A percentile compares a stretch with the other conserved stretches of the same genome.
phyloP scores from a whole-genome alignment of 768 basidiomycete species.

The Leccinum rimulosum region DNA sequence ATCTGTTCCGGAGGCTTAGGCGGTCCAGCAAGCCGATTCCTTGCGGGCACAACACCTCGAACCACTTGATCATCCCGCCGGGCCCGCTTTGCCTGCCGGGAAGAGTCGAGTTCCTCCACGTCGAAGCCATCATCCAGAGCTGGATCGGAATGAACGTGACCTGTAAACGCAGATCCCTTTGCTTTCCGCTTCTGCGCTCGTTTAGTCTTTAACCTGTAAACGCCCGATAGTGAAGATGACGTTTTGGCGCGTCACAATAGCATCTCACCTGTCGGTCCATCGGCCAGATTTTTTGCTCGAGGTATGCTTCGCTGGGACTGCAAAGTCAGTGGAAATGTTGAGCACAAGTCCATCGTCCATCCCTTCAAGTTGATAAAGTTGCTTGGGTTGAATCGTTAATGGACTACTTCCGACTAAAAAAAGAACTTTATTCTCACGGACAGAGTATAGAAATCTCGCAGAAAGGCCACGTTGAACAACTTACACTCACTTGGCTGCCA shows the following conservation, averaged over 20 bases:
- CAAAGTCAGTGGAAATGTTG: slow-evolving; percentile 55
- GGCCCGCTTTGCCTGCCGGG: slow-evolving; percentile 48
- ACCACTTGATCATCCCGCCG: slow-evolving; percentile 29
- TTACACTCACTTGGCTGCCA: slow-evolving; percentile 10
- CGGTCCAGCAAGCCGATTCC: slow-evolving; percentile 21
- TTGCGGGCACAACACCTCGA: slow-evolving; percentile 15
- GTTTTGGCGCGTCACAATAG: not conserved
- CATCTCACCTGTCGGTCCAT: slow-evolving; percentile 73
- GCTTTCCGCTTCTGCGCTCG: slow-evolving; percentile 62
- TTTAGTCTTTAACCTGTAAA: slow-evolving; percentile 67
- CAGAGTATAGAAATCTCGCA: not conserved
- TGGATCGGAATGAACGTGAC: slow-evolving; percentile 14
- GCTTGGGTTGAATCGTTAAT: not conserved
- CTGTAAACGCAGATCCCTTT: slow-evolving; percentile 26
- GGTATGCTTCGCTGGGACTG: slow-evolving; percentile 26
- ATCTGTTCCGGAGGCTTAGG: slow-evolving; percentile 49
- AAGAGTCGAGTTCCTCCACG: slow-evolving; percentile 17
- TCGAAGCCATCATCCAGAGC: slow-evolving; percentile 19
- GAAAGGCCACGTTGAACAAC: slow-evolving; percentile 13
- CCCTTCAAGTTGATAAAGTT: not conserved
- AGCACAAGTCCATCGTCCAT: slow-evolving; percentile 79
- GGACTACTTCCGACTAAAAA: slow-evolving; percentile 2
- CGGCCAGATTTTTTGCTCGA: slow-evolving; percentile 55
- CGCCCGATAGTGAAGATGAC: slow-evolving; percentile 1
- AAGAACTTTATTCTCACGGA: slow-evolving; percentile 26